phyloP scores from a whole-genome alignment of 805 yeast genomes.

The Myxozyma nipponensis region DNA sequence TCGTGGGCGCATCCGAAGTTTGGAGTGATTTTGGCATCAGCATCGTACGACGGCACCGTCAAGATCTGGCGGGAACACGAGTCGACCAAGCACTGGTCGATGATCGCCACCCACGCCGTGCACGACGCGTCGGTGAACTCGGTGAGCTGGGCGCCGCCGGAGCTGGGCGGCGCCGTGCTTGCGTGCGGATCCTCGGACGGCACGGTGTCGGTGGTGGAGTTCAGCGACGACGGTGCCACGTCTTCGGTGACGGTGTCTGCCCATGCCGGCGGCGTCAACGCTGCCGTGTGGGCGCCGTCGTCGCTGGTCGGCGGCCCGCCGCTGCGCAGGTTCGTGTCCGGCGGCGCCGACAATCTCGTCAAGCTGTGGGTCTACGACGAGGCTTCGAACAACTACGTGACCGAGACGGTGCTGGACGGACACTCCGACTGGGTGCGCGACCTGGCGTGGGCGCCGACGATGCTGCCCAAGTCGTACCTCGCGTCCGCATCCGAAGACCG shows the following conservation, averaged over 20 bases:
- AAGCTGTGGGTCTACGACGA: constrained; percentile 74
- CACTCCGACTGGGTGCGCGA: constrained; percentile 99
- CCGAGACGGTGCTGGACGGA: constrained; percentile 78
- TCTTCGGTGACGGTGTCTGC: constrained; percentile 57
- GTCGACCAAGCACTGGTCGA: constrained; percentile 65
- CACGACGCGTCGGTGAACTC: constrained; percentile 95
- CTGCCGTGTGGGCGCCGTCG: constrained; percentile 83
- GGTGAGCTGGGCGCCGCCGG: constrained; percentile 96
- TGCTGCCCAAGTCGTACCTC: constrained; percentile 78
- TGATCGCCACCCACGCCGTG: constrained; percentile 77
- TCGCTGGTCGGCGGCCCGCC: constrained; percentile 14
- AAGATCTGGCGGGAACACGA: constrained; percentile 93
- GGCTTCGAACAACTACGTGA: constrained; percentile 52
- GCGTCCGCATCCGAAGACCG: constrained; percentile 97
- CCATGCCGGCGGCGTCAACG: constrained; percentile 89
- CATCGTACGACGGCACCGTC: constrained; percentile 93
- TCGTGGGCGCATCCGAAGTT: constrained; percentile 99
- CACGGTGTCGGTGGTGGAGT: constrained; percentile 82
- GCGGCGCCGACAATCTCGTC: constrained; percentile 92
- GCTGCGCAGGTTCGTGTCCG: constrained; percentile 75
- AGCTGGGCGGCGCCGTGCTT: constrained; percentile 90
- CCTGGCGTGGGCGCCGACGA: constrained; percentile 96
- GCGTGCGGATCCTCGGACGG: constrained; percentile 94
- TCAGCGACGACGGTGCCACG: constrained; percentile 78
- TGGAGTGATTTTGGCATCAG: constrained; percentile 89